Conservation (phyloP, 1,284 basidiomycete genomes). For the Ustilago esculenta region DNA sequence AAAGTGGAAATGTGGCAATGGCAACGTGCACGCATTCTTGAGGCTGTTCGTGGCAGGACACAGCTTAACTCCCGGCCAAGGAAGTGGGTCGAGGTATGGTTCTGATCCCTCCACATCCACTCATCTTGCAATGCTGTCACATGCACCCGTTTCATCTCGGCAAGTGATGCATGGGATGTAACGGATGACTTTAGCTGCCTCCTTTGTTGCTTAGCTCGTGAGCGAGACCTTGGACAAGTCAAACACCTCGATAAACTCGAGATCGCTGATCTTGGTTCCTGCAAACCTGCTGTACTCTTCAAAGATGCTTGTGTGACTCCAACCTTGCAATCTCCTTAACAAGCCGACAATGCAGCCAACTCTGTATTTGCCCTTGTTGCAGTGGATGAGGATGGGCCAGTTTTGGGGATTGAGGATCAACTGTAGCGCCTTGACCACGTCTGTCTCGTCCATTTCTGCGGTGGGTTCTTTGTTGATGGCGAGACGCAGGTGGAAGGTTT, state of each 20-base stretch:
- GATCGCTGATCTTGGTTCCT: slow-evolving; percentile 60
- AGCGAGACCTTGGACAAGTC: slow-evolving; percentile 37
- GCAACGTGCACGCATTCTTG: slow-evolving; percentile 31
- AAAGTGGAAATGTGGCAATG: slow-evolving; percentile 34
- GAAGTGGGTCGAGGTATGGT: slow-evolving; percentile 41
- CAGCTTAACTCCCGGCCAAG: neutral
- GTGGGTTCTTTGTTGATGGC: slow-evolving; percentile 66
- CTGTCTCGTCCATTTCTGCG: slow-evolving; percentile 61
- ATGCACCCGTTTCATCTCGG: too few species aligned
- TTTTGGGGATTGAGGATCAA: slow-evolving; percentile 54
- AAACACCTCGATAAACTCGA: slow-evolving; percentile 63
- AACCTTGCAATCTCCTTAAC: slow-evolving; percentile 61
- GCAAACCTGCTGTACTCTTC: slow-evolving; percentile 65
- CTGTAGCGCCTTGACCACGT: slow-evolving; percentile 51
- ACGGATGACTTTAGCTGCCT: too few species aligned
- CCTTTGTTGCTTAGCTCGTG: neutral
- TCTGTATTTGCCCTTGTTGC: slow-evolving; percentile 66
- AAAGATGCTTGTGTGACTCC: slow-evolving; percentile 65
- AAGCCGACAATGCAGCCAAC: slow-evolving; percentile 62
- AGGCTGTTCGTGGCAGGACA: slow-evolving; percentile 27
- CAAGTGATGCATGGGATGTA: neutral
- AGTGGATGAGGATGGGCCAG: slow-evolving; percentile 63
- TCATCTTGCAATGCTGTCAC: too few species aligned
- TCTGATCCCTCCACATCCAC: slow-evolving; percentile 16
- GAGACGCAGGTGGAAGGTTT: slow-evolving; percentile 57